Evolutionary conservation across 1,284 basidiomycete genomes (phyloP).

Genomic region (Heterobasidion annosum): DNA sequence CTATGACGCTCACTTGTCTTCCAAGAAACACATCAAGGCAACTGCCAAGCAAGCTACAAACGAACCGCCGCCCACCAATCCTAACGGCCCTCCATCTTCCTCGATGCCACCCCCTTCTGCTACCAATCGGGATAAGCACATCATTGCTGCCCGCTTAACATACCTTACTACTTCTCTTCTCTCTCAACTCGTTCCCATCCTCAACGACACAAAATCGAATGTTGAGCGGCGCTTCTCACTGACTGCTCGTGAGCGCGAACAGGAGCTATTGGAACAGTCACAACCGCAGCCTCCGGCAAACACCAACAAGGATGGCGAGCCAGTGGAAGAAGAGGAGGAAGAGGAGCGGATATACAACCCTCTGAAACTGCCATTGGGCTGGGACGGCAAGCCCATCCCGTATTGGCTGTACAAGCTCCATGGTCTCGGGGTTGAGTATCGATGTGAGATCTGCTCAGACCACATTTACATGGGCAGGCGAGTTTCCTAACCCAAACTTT

Average conservation of each 20-base stretch:
- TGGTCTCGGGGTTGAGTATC: constrained; percentile 94
- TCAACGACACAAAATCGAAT: constrained; percentile 90
- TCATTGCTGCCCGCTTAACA: constrained; percentile 66
- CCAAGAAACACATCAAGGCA: constrained; percentile 93
- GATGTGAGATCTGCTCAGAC: constrained; percentile 97
- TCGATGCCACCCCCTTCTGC: constrained; percentile 16
- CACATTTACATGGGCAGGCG: constrained; percentile 92
- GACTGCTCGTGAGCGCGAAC: constrained; percentile 92
- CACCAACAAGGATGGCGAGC: constrained; percentile 31
- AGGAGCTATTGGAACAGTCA: constrained; percentile 81
- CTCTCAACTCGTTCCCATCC: constrained; percentile 48
- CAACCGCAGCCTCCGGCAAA: constrained; percentile 54
- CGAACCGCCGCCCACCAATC: constrained; percentile 43
- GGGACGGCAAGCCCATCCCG: constrained; percentile 98
- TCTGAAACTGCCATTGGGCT: constrained; percentile 92
- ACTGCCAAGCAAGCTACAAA: constrained; percentile 60
- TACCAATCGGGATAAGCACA: constrained; percentile 49
- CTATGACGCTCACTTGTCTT: constrained; percentile 92
- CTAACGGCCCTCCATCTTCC: constrained; percentile 44
- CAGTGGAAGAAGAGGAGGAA: constrained; percentile 83
- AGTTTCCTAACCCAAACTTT: constrained; percentile 13
- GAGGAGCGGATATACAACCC: constrained; percentile 97
- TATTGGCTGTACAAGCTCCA: constrained; percentile 99
- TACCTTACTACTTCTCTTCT: constrained; percentile 66
- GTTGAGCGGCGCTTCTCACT: constrained; percentile 95